Conservation (phyloP, 2,329 filamentous ascomycete species). For the Fusarium sp. region DNA sequence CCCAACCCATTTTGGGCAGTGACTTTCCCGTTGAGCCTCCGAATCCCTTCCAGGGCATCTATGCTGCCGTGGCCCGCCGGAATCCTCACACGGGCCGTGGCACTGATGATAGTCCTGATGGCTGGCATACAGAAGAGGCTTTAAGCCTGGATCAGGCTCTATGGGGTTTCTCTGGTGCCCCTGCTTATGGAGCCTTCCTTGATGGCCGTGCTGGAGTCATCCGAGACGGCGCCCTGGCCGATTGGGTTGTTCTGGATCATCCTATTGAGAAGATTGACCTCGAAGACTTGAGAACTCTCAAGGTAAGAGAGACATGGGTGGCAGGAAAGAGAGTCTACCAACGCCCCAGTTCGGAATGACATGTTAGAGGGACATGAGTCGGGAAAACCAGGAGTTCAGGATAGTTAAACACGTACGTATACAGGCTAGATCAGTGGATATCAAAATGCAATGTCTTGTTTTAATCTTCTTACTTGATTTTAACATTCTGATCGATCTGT, state of each 20-base stretch:
- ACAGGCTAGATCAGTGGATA: not conserved
- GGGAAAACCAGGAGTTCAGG: conserved; percentile 1
- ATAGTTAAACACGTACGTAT: not conserved
- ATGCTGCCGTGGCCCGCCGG: conserved; percentile 69
- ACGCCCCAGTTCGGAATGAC: conserved; percentile 3
- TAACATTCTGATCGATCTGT: not conserved
- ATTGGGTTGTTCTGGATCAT: conserved; percentile 73
- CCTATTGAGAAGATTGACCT: conserved; percentile 59
- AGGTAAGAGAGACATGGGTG: conserved; percentile 73
- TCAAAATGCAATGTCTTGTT: conserved; percentile 1
- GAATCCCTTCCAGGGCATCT: conserved; percentile 72
- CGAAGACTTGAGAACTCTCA: conserved; percentile 61
- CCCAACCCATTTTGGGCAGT: conserved; percentile 66
- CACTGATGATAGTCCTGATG: conserved; percentile 54
- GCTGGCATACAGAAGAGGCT: conserved; percentile 68
- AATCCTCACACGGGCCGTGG: conserved; percentile 64
- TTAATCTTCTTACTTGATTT: not conserved
- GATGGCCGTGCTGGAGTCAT: conserved; percentile 68
- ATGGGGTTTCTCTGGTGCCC: conserved; percentile 66
- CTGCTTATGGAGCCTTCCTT: conserved; percentile 66
- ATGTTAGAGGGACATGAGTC: not conserved
- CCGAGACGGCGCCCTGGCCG: conserved; percentile 66
- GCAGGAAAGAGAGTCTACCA: conserved; percentile 61
- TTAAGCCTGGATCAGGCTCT: conserved; percentile 67
- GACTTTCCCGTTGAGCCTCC: conserved; percentile 77